A percentile compares a stretch with the other conserved stretches of the same genome.
phyloP scores from a whole-genome alignment of 1,284 basidiomycete species.

The Lentinula novae-zelandiae region DNA sequence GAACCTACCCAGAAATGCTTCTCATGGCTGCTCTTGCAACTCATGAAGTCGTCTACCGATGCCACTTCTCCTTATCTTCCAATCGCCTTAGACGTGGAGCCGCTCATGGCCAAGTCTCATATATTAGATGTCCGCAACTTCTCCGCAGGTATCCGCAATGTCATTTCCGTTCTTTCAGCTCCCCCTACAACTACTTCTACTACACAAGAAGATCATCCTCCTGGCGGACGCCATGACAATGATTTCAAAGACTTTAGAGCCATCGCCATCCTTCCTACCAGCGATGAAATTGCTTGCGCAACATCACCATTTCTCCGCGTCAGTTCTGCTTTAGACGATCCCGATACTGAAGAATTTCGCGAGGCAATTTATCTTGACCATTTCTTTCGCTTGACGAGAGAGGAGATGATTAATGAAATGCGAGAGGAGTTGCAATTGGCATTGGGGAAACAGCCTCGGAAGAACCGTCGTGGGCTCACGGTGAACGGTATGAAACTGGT shows the following conservation, averaged over 20 bases:
- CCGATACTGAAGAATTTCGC: slow-evolving; percentile 30
- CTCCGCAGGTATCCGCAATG: slow-evolving; percentile 27
- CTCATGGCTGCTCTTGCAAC: slow-evolving; percentile 48
- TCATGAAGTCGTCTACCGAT: slow-evolving; percentile 34
- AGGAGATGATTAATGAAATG: slow-evolving; percentile 64
- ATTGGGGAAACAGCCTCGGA: slow-evolving; percentile 35
- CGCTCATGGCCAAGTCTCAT: slow-evolving; percentile 29
- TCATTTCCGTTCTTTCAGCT: slow-evolving; percentile 24
- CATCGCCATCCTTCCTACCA: slow-evolving; percentile 57
- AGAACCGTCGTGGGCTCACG: slow-evolving; percentile 35
- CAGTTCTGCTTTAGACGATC: slow-evolving; percentile 39
- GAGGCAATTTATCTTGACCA: slow-evolving; percentile 53
- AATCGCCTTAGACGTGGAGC: slow-evolving; percentile 19
- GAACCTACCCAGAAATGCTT: slow-evolving; percentile 35
- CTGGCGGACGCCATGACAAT: slow-evolving; percentile 66
- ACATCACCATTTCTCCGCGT: slow-evolving; percentile 45
- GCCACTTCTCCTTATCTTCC: background rate
- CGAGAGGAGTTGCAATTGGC: slow-evolving; percentile 45
- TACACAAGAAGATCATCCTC: slow-evolving; percentile 21
- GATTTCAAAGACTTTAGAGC: slow-evolving; percentile 54
- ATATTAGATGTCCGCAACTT: slow-evolving; percentile 19
- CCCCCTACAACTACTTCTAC: slow-evolving; percentile 17
- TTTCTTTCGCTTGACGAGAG: slow-evolving; percentile 59
- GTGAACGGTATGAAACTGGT: slow-evolving; percentile 36
- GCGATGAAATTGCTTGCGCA: slow-evolving; percentile 46